Conservation (phyloP, 2,329 filamentous ascomycete genomes). For the Endocalyx cinctus region DNA sequence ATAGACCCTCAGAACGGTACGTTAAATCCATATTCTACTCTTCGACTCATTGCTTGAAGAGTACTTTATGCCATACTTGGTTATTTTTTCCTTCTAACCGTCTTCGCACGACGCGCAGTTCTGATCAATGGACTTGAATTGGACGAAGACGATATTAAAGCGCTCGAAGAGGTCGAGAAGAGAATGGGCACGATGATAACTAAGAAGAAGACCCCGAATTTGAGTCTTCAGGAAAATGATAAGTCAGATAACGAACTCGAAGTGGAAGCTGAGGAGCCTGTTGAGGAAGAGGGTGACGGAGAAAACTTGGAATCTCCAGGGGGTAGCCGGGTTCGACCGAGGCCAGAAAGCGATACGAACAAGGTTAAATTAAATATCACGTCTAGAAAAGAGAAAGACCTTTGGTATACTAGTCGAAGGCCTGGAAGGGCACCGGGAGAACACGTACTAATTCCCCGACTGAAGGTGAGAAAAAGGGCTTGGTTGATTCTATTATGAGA, state of each 20-base stretch:
- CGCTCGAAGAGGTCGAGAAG: not conserved
- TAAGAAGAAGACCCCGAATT: no score
- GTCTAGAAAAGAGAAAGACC: not conserved
- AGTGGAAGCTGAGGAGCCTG: no score
- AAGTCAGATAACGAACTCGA: no score
- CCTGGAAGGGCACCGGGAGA: slow-evolving; percentile 5
- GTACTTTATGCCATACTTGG: no score
- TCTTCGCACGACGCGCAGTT: no score
- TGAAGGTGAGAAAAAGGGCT: slow-evolving; percentile 8
- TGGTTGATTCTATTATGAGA: not conserved
- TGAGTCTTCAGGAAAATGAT: no score
- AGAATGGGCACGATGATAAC: slow-evolving; percentile 1
- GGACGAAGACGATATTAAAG: not conserved
- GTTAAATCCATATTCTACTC: slow-evolving; percentile 1
- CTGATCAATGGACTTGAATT: slow-evolving; percentile 13
- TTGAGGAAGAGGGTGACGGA: no score
- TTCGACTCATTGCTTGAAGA: not conserved
- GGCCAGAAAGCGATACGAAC: not conserved
- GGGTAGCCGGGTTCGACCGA: no score
- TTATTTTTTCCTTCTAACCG: no score
- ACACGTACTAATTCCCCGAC: slow-evolving; percentile 11
- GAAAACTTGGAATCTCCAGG: no score
- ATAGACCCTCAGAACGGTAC: slow-evolving; percentile 20
- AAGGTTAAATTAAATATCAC: no score
- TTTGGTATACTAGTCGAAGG: not conserved